A percentile compares a stretch with the other conserved stretches of the same genome.
phyloP scores from a whole-genome alignment of 306 rosid species.

The Styphnolobium japonicum region DNA sequence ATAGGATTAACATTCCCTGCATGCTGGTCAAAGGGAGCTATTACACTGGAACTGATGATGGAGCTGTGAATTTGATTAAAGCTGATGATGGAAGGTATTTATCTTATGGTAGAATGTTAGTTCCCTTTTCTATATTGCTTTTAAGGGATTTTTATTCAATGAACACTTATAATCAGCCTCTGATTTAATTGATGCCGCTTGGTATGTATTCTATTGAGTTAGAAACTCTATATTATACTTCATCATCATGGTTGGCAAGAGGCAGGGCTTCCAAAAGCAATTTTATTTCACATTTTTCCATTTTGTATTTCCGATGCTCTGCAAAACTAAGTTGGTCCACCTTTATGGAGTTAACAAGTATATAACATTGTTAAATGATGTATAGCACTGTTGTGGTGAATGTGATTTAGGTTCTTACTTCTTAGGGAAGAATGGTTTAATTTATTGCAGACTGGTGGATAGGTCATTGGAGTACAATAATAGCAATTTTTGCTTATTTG shows the following conservation, averaged over 20 bases:
- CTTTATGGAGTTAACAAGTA: conserved; percentile 6
- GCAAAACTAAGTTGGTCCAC: conserved; percentile 10
- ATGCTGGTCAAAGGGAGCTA: conserved; percentile 97
- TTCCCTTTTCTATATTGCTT: conserved; percentile 23
- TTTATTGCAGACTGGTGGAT: conserved; percentile 9
- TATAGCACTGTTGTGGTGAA: conserved; percentile 1
- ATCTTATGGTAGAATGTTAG: conserved; percentile 16
- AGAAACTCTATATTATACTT: conserved; percentile 3
- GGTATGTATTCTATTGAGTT: conserved; percentile 1
- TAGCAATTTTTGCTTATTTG: conserved; percentile 15
- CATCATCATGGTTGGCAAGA: background rate
- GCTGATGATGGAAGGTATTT: conserved; percentile 82
- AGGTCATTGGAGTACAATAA: conserved; percentile 13
- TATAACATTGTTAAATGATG: background rate
- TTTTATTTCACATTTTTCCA: background rate
- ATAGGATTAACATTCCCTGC: conserved; percentile 89
- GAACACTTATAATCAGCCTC: conserved; percentile 15
- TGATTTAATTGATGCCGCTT: conserved; percentile 13
- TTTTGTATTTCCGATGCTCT: conserved; percentile 17
- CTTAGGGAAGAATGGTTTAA: background rate
- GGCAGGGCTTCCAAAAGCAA: background rate
- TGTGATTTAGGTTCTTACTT: conserved; percentile 5
- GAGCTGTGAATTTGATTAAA: conserved; percentile 93
- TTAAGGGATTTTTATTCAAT: background rate
- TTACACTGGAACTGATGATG: conserved; percentile 98